Percentiles rank a stretch among this genome's conserved stretches.
Conservation (phyloP, 148 eudicot genomes). For the Fagopyrum homotropicum region DNA sequence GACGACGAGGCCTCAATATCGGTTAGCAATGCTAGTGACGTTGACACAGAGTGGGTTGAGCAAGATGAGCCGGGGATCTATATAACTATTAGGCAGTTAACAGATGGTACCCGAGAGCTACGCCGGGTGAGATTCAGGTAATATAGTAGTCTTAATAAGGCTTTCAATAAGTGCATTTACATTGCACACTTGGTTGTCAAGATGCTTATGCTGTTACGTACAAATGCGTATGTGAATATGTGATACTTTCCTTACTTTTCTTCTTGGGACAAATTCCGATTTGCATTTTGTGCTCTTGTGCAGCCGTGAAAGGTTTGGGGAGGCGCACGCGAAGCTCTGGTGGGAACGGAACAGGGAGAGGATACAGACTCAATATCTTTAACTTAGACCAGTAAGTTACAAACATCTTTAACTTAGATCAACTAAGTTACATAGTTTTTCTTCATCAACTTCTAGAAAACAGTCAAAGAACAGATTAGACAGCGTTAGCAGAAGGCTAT, state of each 20-base stretch:
- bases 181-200: no score
- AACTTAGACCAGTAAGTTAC: background rate
- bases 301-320: slow-evolving; percentile 77
- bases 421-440: background rate
- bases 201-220: no score
- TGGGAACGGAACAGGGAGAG: slow-evolving; percentile 76
- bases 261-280: slow-evolving; percentile 5
- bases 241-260: background rate
- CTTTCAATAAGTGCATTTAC: background rate
- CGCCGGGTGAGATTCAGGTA: slow-evolving; percentile 98
- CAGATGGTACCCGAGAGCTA: slow-evolving; percentile 82
- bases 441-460: background rate
- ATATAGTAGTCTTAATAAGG: background rate
- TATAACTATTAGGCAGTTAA: slow-evolving; percentile 79
- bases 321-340: slow-evolving; percentile 58
- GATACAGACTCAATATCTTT: slow-evolving; percentile 71
- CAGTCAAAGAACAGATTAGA: background rate
- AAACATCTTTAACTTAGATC: slow-evolving; percentile 11
- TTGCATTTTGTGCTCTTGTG: background rate
- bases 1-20: slow-evolving; percentile 60
- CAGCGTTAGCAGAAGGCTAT: background rate
- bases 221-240: background rate
- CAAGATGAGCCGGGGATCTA: slow-evolving; percentile 95
- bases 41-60: slow-evolving; percentile 88
- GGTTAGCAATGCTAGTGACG: slow-evolving; percentile 87